phyloP scores from a whole-genome alignment of 1,284 basidiomycete genomes.

The Cryptococcus sp. region DNA sequence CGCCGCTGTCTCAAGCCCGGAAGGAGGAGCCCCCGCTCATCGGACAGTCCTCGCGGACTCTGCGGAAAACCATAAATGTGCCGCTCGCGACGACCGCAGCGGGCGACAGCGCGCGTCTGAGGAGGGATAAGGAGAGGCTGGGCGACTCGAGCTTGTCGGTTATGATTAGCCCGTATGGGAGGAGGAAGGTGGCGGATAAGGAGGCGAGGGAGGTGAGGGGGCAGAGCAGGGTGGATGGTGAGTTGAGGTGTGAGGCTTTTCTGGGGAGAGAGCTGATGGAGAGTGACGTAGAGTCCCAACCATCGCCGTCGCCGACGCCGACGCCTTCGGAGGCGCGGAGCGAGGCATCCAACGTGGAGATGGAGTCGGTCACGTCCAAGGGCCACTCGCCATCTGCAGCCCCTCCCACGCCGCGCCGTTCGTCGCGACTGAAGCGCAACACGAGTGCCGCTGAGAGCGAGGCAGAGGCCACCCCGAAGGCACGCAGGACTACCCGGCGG shows the following conservation, averaged over 20 bases:
- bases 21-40: conserved; percentile 25
- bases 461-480: conserved; percentile 30
- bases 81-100: conserved; percentile 43
- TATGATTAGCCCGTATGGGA: conserved; percentile 48
- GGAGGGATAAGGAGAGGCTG: conserved; percentile 31
- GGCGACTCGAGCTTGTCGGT: conserved; percentile 35
- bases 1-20: conserved; percentile 31
- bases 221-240: conserved; percentile 17
- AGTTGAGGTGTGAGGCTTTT: conserved; percentile 1
- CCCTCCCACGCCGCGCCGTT: conserved; percentile 34
- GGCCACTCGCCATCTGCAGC: conserved; percentile 16
- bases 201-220: conserved; percentile 28
- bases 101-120: conserved; percentile 27
- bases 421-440: conserved; percentile 27
- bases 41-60: conserved; percentile 39
- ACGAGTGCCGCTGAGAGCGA: conserved; percentile 10
- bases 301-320: conserved; percentile 14
- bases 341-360: conserved; percentile 17
- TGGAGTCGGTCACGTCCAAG: conserved; percentile 11
- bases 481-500: conserved; percentile 14
- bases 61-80: conserved; percentile 44
- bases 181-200: conserved; percentile 35
- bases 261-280: neutral
- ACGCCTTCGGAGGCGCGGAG: conserved; percentile 19
- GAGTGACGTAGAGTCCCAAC: conserved; percentile 14